Evolutionary conservation across 768 basidiomycete genomes (phyloP).

Genomic region (Hirschioporus abietinus): DNA sequence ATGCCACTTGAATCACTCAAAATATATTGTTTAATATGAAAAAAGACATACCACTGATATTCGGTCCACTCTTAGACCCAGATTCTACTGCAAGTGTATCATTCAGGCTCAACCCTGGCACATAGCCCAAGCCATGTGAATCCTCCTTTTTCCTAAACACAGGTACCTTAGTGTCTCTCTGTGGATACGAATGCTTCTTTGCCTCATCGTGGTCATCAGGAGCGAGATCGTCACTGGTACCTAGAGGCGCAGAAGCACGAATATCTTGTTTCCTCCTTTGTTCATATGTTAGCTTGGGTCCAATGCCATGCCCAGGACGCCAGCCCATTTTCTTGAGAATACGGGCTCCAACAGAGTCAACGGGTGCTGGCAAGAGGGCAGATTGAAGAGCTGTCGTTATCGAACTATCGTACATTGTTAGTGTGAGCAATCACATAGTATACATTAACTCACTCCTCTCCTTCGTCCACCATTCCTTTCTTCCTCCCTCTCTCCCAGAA

Average conservation of each 20-base stretch:
- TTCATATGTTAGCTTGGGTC: constrained; percentile 76
- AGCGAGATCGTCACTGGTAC: constrained; percentile 23
- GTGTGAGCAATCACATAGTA: not conserved
- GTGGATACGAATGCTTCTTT: constrained; percentile 81
- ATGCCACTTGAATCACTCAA: not conserved
- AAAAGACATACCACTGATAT: constrained; percentile 46
- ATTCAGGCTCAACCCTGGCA: constrained; percentile 54
- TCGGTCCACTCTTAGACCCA: constrained; percentile 36
- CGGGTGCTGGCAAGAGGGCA: constrained; percentile 66
- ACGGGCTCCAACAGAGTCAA: constrained; percentile 77
- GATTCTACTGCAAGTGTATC: constrained; percentile 46
- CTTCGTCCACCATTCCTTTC: not conserved
- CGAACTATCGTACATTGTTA: constrained; percentile 36
- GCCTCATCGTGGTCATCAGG: constrained; percentile 68
- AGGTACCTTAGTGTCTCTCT: constrained; percentile 67
- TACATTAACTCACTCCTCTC: constrained; percentile 44
- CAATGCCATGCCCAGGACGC: constrained; percentile 89
- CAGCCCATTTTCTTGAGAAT: constrained; percentile 96
- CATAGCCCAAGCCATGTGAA: constrained; percentile 76
- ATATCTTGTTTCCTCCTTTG: constrained; percentile 70
- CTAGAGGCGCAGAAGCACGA: constrained; percentile 29
- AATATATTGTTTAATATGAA: not conserved
- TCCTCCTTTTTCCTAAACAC: constrained; percentile 67
- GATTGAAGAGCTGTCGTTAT: constrained; percentile 57
- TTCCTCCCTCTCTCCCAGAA: constrained; percentile 37